These are phyloP conservation scores for Thermomucor indicae-seudaticae DNA, from an alignment of 371 early-diverging fungal species.

Conservation along the genomic window DNA sequence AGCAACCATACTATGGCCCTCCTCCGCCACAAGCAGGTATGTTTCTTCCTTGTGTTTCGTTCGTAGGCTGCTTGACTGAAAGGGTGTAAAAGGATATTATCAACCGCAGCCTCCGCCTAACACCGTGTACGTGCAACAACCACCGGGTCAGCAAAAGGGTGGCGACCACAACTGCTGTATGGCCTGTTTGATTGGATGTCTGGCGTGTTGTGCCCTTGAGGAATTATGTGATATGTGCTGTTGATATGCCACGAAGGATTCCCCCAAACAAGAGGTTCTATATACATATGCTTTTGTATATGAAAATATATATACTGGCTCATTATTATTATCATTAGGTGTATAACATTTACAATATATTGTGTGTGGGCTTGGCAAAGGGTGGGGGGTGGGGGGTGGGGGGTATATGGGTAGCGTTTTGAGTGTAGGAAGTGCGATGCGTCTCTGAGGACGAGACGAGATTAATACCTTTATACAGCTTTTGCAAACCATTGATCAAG, in stretches of 20 bases:
- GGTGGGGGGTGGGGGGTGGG: too few relatives aligned
- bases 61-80: neutral
- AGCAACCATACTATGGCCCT: too few relatives aligned
- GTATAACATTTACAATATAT: neutral
- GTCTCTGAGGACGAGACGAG: constrained; percentile 2
- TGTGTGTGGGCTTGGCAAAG: neutral
- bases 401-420: neutral
- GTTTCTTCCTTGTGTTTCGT: constrained; percentile 1
- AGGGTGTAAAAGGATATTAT: constrained; percentile 4
- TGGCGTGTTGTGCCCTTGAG: constrained; percentile 15
- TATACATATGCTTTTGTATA: neutral
- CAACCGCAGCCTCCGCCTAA: constrained; percentile 13
- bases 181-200: constrained; percentile 13
- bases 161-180: constrained; percentile 11
- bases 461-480: neutral
- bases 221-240: constrained; percentile 9
- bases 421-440: neutral
- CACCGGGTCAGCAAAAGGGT: constrained; percentile 1
- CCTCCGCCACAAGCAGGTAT: constrained; percentile 5
- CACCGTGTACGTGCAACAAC: constrained; percentile 13
- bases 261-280: neutral
- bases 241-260: neutral
- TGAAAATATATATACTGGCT: neutral
- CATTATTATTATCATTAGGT: neutral
- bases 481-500: constrained; percentile 11